Percentiles rank a stretch among this genome's conserved stretches.
Conservation (phyloP, 2,329 filamentous ascomycete genomes). For the Colletotrichum zoysiae region DNA sequence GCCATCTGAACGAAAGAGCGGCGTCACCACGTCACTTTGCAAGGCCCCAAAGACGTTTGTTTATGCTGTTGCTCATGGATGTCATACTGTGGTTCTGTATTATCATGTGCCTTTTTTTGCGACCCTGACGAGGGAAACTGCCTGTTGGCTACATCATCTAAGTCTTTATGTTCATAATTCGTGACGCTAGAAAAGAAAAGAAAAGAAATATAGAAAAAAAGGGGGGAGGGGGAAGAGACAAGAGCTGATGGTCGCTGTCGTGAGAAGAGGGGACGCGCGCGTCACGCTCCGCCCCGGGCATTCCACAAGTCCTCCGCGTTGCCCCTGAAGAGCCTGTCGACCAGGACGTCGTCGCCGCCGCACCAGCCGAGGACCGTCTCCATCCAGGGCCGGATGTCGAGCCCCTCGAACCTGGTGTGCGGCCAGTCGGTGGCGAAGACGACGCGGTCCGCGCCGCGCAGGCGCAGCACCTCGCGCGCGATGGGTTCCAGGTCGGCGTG, state of each 20-base stretch:
- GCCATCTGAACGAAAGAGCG: background rate
- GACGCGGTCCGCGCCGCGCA: slow-evolving; percentile 57
- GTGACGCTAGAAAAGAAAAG: background rate
- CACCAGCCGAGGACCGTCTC: slow-evolving; percentile 67
- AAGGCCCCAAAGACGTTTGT: background rate
- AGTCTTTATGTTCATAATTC: slow-evolving; percentile 21
- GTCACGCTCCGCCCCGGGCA: slow-evolving; percentile 14
- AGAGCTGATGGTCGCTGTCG: background rate
- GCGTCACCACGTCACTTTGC: background rate
- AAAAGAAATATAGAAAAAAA: background rate
- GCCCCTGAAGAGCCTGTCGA: slow-evolving; percentile 64
- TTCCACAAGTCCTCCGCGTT: slow-evolving; percentile 67
- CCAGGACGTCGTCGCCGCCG: slow-evolving; percentile 56
- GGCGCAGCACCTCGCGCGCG: slow-evolving; percentile 60
- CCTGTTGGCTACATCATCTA: background rate
- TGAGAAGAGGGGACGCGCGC: background rate
- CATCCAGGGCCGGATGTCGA: slow-evolving; percentile 68
- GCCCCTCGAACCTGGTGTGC: slow-evolving; percentile 70
- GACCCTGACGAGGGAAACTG: background rate
- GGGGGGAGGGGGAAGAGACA: no score
- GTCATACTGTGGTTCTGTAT: background rate
- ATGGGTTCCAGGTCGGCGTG: slow-evolving; percentile 62
- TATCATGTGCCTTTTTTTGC: background rate
- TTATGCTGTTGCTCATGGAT: background rate
- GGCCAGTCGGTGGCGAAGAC: slow-evolving; percentile 75